Evolutionary conservation across 495 filamentous ascomycete genomes (phyloP).

Genomic region (Polyplosphaeria fusca): DNA sequence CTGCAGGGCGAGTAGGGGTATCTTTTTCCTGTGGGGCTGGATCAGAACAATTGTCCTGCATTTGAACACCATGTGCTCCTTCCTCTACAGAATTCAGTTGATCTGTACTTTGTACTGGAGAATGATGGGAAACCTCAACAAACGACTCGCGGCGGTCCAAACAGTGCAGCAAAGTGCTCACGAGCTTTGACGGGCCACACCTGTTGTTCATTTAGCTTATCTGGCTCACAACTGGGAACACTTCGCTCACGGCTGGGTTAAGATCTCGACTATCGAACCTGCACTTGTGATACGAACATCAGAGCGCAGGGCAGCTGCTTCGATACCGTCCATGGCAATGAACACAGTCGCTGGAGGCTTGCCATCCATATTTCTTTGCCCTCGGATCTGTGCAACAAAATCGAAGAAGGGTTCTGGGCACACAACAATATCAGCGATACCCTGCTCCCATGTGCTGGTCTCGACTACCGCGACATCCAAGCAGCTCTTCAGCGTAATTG

Average conservation of each 20-base stretch:
- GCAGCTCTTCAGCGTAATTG: neutral
- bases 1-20: too few relatives aligned
- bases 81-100: too few relatives aligned
- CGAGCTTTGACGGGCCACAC: slow-evolving; percentile 24
- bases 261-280: slow-evolving; percentile 24
- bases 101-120: too few relatives aligned
- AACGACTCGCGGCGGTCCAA: slow-evolving; percentile 16
- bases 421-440: slow-evolving; percentile 23
- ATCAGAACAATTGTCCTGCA: too few relatives aligned
- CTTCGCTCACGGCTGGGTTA: slow-evolving; percentile 20
- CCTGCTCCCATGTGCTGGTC: slow-evolving; percentile 3
- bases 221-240: neutral
- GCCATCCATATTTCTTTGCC: neutral
- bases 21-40: too few relatives aligned
- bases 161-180: slow-evolving; percentile 14
- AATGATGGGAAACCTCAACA: too few relatives aligned
- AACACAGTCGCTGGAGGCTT: slow-evolving; percentile 20
- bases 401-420: slow-evolving; percentile 24
- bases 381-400: slow-evolving; percentile 12
- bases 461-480: slow-evolving; percentile 17
- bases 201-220: slow-evolving; percentile 1
- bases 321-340: slow-evolving; percentile 20
- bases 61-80: too few relatives aligned
- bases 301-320: slow-evolving; percentile 22
- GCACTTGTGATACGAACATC: slow-evolving; percentile 18